phyloP scores from a whole-genome alignment of 73 alveolate genomes.

The Paramecium octaurelia region DNA sequence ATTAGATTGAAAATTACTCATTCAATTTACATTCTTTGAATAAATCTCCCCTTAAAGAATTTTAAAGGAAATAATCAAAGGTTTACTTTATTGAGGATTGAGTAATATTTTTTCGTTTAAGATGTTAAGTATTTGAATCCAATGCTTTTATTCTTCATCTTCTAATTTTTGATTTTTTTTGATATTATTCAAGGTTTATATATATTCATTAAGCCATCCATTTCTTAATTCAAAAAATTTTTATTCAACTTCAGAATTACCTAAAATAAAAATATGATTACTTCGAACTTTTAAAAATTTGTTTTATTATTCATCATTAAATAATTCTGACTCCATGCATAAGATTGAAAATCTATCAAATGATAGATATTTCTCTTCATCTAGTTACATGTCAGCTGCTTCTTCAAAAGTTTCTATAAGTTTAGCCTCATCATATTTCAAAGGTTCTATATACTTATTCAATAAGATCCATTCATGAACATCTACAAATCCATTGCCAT shows the following conservation, averaged over 20 bases:
- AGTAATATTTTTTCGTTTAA: constrained; percentile 2
- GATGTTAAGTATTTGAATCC: constrained; percentile 22
- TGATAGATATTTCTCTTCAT: constrained; percentile 55
- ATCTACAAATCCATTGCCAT: constrained; percentile 54
- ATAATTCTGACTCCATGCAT: constrained; percentile 50
- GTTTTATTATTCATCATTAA: constrained; percentile 50
- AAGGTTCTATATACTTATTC: constrained; percentile 47
- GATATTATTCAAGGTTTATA: neutral
- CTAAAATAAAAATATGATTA: neutral
- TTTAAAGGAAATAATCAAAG: constrained; percentile 41
- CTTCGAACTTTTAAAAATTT: constrained; percentile 24
- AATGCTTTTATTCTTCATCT: constrained; percentile 39
- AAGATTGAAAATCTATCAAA: constrained; percentile 58
- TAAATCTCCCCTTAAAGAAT: constrained; percentile 20
- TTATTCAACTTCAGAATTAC: neutral
- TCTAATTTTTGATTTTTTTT: neutral
- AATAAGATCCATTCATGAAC: constrained; percentile 51
- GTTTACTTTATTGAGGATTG: neutral
- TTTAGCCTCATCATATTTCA: constrained; percentile 50
- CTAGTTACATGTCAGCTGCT: constrained; percentile 42
- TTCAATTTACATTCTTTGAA: neutral
- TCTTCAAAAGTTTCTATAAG: constrained; percentile 38
- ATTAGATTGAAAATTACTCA: neutral
- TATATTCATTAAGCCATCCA: neutral
- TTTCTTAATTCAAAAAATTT: constrained; percentile 22